These are phyloP conservation scores for Hura crepitans DNA, from an alignment of 441 rosid species.

Conservation along the genomic window DNA sequence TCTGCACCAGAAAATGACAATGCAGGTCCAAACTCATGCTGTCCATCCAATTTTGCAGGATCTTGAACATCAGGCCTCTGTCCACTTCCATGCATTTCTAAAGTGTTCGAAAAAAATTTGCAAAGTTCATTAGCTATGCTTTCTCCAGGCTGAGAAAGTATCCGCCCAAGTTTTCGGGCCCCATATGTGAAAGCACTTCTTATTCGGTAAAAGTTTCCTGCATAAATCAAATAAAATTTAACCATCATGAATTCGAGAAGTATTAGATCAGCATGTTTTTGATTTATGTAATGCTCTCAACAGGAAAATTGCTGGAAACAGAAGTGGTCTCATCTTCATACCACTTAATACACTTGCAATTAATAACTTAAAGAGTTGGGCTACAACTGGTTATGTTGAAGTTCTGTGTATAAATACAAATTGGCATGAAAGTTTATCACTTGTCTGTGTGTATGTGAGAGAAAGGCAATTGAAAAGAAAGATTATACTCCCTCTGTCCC, in stretches of 20 bases:
- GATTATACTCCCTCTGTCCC: too few species aligned
- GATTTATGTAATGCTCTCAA: background rate
- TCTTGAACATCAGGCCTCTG: slow-evolving; percentile 80
- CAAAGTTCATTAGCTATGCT: slow-evolving; percentile 8
- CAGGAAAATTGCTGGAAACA: background rate
- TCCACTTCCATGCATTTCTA: slow-evolving; percentile 51
- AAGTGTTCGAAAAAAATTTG: slow-evolving; percentile 18
- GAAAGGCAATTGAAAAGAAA: too few species aligned
- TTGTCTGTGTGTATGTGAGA: background rate
- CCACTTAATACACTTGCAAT: background rate
- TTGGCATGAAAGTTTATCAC: background rate
- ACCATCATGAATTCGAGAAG: background rate
- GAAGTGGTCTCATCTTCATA: background rate
- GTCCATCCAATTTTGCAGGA: slow-evolving; percentile 35
- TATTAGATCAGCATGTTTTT: background rate
- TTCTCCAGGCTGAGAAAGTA: slow-evolving; percentile 14
- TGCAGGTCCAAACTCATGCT: slow-evolving; percentile 28
- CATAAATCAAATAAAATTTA: background rate
- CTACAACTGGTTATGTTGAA: background rate
- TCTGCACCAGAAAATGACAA: slow-evolving; percentile 33
- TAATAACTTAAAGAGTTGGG: too few species aligned
- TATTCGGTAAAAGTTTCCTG: slow-evolving; percentile 20
- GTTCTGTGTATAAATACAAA: background rate
- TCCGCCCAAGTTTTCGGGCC: slow-evolving; percentile 16
- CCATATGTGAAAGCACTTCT: slow-evolving; percentile 21